Evolutionary conservation across 2,329 filamentous ascomycete species (phyloP), one percentile per base, ranked within the genome.

Genomic region (Pseudogymnoascus sp.): DNA sequence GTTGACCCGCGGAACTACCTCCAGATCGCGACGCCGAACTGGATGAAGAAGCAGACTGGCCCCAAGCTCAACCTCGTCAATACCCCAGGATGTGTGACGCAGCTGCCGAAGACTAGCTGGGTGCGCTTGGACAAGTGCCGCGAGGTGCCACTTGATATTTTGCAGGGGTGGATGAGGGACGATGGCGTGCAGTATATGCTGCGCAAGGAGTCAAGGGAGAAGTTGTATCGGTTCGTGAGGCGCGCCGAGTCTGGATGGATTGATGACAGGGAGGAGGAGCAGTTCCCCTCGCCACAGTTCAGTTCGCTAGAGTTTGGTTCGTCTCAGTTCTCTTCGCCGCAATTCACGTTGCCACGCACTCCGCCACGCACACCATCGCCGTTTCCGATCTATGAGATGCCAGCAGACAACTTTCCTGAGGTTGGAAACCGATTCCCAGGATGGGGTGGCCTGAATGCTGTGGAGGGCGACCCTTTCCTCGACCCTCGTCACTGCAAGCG

Each of bases 11-110:
- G 51, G 16, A 57, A 57, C 51, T 57, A 57, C 28, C 51, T 57
- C 2, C 51, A 57, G 51, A 57, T 57, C 51, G 51, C 51, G 51
- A 57, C 51, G 51, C 51, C 51, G 51, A 57, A 57, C 51, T 34
- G 51, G 51, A 57, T 57, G 51, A 57, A 57, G 28, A 57, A 57
- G 28, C 51, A 57, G 28, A 57, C 51, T 1, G 51, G 51, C 10
- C 51, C 51, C 51, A 57, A 57, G 16, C 51, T 57, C 51, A 57
- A 57, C 28, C 51, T 36, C n/a, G 51, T 57, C 51, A 57, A 57
- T 14, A 57, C 51, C 1, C 51, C 51, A 36, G 51, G 51, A 21
- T 57, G 51, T 3, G 51, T 57, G n/a, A 57, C 51, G 6, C 51
- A 57, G 51, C 25, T 57, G 11, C 28, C 51, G 16, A 57, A 57